These are phyloP conservation scores for Leccinum pachyderme DNA, from an alignment of 1,284 basidiomycete genomes.

Conservation along the genomic window DNA sequence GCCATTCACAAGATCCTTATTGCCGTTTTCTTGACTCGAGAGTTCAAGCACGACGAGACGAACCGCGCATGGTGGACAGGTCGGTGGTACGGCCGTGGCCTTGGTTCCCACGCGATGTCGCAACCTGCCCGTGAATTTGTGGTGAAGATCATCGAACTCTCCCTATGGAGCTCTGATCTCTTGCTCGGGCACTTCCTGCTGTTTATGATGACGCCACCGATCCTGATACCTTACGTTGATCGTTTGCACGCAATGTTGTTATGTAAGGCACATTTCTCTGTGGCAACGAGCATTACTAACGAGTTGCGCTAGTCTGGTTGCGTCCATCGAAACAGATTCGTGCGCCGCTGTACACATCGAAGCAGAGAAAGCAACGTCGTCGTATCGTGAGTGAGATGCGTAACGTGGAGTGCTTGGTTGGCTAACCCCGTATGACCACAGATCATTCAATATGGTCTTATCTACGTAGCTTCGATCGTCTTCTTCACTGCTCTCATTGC, in stretches of 20 bases:
- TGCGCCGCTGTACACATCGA: conserved; percentile 88
- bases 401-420: background rate
- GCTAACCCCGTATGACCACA: conserved; percentile 20
- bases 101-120: conserved; percentile 85
- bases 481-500: conserved; percentile 77
- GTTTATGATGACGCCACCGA: conserved; percentile 73
- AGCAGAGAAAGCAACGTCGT: conserved; percentile 82
- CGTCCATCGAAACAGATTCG: conserved; percentile 89
- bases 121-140: conserved; percentile 87
- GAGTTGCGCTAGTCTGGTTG: conserved; percentile 63
- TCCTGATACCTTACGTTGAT: conserved; percentile 75
- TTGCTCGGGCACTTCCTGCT: conserved; percentile 64
- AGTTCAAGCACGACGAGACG: conserved; percentile 97
- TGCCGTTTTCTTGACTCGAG: conserved; percentile 87
- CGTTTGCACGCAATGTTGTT: conserved; percentile 73
- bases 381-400: conserved; percentile 65
- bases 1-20: conserved; percentile 91
- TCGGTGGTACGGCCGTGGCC: conserved; percentile 91
- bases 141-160: conserved; percentile 84
- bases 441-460: conserved; percentile 74
- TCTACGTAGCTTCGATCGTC: conserved; percentile 74
- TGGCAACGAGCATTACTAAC: conserved; percentile 17
- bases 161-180: conserved; percentile 78
- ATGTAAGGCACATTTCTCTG: conserved; percentile 46
- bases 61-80: conserved; percentile 98